phyloP scores from a whole-genome alignment of 2,329 filamentous ascomycete species.

The Fusarium xyrophilum region DNA sequence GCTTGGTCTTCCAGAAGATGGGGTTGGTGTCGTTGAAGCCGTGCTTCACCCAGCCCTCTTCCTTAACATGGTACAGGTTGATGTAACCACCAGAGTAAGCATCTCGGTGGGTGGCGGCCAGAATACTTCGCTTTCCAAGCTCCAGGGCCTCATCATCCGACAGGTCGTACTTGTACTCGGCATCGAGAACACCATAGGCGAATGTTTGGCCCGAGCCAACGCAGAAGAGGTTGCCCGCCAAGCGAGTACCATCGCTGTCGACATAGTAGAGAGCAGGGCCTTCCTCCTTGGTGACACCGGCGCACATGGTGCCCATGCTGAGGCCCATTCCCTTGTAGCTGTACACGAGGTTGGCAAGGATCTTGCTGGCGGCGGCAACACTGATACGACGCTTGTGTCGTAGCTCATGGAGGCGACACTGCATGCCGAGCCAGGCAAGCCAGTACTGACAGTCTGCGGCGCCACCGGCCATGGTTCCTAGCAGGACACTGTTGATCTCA shows the following conservation, averaged over 20 bases:
- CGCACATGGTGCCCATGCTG: conserved; percentile 99
- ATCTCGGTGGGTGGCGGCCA: conserved; percentile 95
- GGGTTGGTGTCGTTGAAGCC: conserved; percentile 98
- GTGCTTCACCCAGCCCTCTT: conserved; percentile 98
- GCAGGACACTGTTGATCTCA: conserved; percentile 91
- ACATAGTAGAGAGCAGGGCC: conserved; percentile 99
- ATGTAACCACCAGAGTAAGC: conserved; percentile 99
- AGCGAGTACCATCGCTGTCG: conserved; percentile 88
- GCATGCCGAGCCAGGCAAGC: conserved; percentile 98
- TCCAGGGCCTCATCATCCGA: conserved; percentile 87
- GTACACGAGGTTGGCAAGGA: conserved; percentile 97
- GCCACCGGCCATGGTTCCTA: conserved; percentile 98
- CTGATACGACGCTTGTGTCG: conserved; percentile 99
- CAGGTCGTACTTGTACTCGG: conserved; percentile 91
- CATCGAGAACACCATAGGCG: conserved; percentile 96
- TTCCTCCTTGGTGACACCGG: conserved; percentile 93
- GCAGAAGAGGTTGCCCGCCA: conserved; percentile 95
- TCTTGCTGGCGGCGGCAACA: conserved; percentile 96
- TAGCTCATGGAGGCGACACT: conserved; percentile 98
- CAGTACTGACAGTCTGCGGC: conserved; percentile 99
- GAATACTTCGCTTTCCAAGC: conserved; percentile 87
- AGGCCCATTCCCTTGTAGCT: conserved; percentile 98
- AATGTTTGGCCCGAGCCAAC: conserved; percentile 98
- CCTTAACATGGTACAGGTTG: conserved; percentile 99
- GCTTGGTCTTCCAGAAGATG: conserved; percentile 99